Percentiles rank a stretch among this genome's conserved stretches.
Conservation (phyloP, 176 grass and related monocot species). For the Carex parvula region DNA sequence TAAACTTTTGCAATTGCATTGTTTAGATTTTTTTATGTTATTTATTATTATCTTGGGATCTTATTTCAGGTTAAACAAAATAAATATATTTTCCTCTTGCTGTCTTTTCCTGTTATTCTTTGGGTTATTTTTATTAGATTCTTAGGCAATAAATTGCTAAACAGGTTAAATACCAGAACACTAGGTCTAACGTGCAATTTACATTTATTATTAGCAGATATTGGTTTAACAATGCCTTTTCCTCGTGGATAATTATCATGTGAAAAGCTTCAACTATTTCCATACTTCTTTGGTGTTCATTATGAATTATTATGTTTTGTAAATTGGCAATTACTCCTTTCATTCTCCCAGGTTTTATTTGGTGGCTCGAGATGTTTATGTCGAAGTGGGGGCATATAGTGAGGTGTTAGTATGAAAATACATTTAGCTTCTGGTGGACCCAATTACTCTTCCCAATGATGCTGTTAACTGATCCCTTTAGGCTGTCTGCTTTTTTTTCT, state of each 20-base stretch:
- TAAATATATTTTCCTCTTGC: neutral
- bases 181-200: neutral
- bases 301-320: neutral
- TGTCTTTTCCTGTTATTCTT: neutral
- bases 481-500: neutral
- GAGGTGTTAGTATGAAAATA: neutral
- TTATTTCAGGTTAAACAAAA: neutral
- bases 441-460: neutral
- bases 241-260: neutral
- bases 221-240: neutral
- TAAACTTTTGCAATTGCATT: neutral
- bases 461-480: conserved; percentile 2
- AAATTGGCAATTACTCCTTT: neutral
- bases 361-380: neutral
- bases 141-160: neutral
- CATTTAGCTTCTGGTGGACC: neutral
- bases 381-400: neutral
- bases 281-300: neutral
- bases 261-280: neutral
- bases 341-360: neutral
- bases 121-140: neutral
- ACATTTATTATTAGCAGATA: neutral
- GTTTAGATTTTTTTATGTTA: neutral
- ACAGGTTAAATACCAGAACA: neutral
- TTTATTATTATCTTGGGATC: neutral